A percentile compares a stretch with the other conserved stretches of the same genome.
These are phyloP conservation scores for Trichoderma sp. DNA, from an alignment of 2,329 filamentous ascomycete species.

Conservation along the genomic window DNA sequence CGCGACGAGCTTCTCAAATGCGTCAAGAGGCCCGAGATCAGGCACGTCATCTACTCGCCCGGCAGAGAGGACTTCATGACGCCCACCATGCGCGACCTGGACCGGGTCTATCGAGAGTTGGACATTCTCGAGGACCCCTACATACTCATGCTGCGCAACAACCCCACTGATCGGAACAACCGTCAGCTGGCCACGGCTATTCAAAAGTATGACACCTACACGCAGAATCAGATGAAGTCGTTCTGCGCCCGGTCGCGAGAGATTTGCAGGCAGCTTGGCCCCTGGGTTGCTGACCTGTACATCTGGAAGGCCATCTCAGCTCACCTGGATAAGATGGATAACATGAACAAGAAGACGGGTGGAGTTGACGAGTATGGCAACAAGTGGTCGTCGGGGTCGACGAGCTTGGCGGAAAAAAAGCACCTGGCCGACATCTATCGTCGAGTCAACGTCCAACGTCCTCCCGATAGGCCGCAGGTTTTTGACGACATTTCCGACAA, in stretches of 20 bases:
- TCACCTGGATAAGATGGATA: slow-evolving; percentile 37
- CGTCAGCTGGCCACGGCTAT: slow-evolving; percentile 45
- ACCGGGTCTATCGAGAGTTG: slow-evolving; percentile 46
- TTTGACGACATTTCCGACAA: slow-evolving; percentile 58
- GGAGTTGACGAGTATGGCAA: slow-evolving; percentile 38
- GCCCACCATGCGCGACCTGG: slow-evolving; percentile 49
- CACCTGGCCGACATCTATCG: slow-evolving; percentile 57
- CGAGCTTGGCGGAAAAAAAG: slow-evolving; percentile 47
- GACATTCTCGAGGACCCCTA: slow-evolving; percentile 65
- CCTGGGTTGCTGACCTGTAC: slow-evolving; percentile 70
- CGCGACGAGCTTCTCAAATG: slow-evolving; percentile 69
- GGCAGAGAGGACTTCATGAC: slow-evolving; percentile 33
- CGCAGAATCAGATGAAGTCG: slow-evolving; percentile 57
- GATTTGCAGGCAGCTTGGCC: slow-evolving; percentile 62
- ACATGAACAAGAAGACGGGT: slow-evolving; percentile 33
- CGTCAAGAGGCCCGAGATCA: slow-evolving; percentile 66
- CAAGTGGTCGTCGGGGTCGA: slow-evolving; percentile 44
- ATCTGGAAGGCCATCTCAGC: slow-evolving; percentile 53
- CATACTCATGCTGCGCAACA: slow-evolving; percentile 50
- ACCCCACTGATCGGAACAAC: slow-evolving; percentile 47
- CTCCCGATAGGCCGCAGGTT: slow-evolving; percentile 29
- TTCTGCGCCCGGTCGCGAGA: slow-evolving; percentile 54
- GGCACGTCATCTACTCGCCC: slow-evolving; percentile 39
- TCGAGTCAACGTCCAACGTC: slow-evolving; percentile 36
- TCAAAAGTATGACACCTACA: slow-evolving; percentile 52